Evolutionary conservation across 2,329 filamentous ascomycete genomes (phyloP).

Genomic region (Fusarium sacchari): DNA sequence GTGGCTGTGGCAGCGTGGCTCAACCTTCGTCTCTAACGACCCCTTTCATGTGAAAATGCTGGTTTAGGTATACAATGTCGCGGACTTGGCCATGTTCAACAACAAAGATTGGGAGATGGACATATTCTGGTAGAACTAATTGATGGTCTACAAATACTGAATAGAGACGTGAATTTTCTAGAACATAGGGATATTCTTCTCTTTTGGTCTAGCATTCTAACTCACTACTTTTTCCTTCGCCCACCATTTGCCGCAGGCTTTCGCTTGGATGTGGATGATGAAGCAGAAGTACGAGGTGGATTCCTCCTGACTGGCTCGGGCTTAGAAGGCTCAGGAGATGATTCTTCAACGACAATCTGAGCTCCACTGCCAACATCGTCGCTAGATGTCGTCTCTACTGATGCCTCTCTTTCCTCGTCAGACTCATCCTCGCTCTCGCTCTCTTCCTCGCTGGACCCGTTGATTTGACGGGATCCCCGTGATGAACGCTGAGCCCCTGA

Average conservation of each 20-base stretch:
- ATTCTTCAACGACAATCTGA: slow-evolving; percentile 50
- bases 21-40: not conserved
- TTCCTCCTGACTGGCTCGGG: slow-evolving; percentile 51
- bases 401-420: slow-evolving; percentile 44
- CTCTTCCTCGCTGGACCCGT: slow-evolving; percentile 50
- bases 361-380: slow-evolving; percentile 51
- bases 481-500: slow-evolving; percentile 47
- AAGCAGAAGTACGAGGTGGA: slow-evolving; percentile 40
- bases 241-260: slow-evolving; percentile 47
- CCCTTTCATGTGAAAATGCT: slow-evolving; percentile 28
- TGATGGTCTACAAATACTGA: slow-evolving; percentile 26
- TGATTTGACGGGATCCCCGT: slow-evolving; percentile 43
- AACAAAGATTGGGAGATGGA: not conserved
- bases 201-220: slow-evolving; percentile 11
- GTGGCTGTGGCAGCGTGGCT: slow-evolving; percentile 29
- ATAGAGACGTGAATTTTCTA: slow-evolving; percentile 9
- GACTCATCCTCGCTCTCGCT: slow-evolving; percentile 46
- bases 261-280: slow-evolving; percentile 53
- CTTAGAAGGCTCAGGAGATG: slow-evolving; percentile 42
- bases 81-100: not conserved
- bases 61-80: not conserved
- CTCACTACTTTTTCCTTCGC: slow-evolving; percentile 50
- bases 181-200: slow-evolving; percentile 14
- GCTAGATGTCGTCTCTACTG: slow-evolving; percentile 48
- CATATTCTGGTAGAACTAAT: slow-evolving; percentile 21